Evolutionary conservation across 805 yeast species (phyloP).

Genomic region (Kuraishia borneana): DNA sequence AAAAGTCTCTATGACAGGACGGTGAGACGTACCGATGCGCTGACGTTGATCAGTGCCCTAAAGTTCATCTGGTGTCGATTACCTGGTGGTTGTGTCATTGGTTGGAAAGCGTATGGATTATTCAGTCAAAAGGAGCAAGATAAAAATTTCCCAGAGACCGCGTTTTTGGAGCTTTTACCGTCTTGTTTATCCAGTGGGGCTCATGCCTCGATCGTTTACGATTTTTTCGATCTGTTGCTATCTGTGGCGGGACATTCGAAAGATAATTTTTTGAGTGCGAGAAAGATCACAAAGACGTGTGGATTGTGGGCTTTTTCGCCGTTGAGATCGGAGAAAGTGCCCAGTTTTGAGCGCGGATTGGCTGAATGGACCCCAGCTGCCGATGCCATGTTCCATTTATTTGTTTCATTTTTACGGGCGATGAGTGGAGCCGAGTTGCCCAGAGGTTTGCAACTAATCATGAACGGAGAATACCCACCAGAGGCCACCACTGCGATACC

Average conservation of each 20-base stretch:
- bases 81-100: slow-evolving; percentile 68
- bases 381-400: slow-evolving; percentile 75
- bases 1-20: slow-evolving; percentile 27
- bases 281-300: slow-evolving; percentile 71
- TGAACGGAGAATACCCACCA: slow-evolving; percentile 72
- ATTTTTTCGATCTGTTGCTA: slow-evolving; percentile 72
- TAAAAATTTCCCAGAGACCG: slow-evolving; percentile 55
- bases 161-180: slow-evolving; percentile 78
- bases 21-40: slow-evolving; percentile 47
- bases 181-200: slow-evolving; percentile 72
- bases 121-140: slow-evolving; percentile 57
- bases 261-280: slow-evolving; percentile 66
- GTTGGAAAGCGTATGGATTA: slow-evolving; percentile 74
- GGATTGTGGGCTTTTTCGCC: slow-evolving; percentile 77
- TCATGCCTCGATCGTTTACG: slow-evolving; percentile 84
- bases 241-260: slow-evolving; percentile 71
- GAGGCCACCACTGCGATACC: slow-evolving; percentile 20
- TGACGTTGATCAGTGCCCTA: slow-evolving; percentile 59
- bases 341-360: slow-evolving; percentile 55
- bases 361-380: slow-evolving; percentile 72
- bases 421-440: slow-evolving; percentile 58
- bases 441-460: slow-evolving; percentile 51
- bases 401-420: slow-evolving; percentile 66
- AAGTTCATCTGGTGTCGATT: slow-evolving; percentile 84
- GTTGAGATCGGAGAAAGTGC: slow-evolving; percentile 13